These are phyloP conservation scores for Petasospora rhodanensis DNA, from an alignment of 1,139 yeast species.

Conservation along the genomic window DNA sequence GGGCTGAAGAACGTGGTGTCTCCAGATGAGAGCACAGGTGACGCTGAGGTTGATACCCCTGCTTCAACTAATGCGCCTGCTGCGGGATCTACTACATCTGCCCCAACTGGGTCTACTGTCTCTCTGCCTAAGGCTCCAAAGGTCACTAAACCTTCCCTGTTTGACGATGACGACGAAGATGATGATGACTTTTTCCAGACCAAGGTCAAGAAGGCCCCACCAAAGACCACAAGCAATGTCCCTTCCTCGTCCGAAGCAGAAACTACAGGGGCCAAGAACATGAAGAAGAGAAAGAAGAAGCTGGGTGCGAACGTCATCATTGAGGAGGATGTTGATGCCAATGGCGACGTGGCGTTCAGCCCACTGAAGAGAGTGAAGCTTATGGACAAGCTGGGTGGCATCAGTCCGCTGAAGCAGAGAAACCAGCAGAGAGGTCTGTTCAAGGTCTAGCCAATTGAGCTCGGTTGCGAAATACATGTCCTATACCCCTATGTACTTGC, in stretches of 20 bases:
- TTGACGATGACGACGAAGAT: slow-evolving; percentile 26
- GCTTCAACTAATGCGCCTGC: too few species aligned
- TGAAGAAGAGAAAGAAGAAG: slow-evolving; percentile 20
- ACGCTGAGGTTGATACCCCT: too few species aligned
- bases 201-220: slow-evolving; percentile 14
- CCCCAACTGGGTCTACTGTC: too few species aligned
- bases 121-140: not conserved
- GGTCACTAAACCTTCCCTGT: slow-evolving; percentile 19
- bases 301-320: slow-evolving; percentile 18
- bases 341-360: slow-evolving; percentile 14
- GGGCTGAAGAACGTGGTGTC: slow-evolving; percentile 23
- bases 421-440: slow-evolving; percentile 24
- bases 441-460: too few species aligned
- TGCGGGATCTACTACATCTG: too few species aligned
- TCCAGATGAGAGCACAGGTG: slow-evolving; percentile 15
- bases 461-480: too few species aligned
- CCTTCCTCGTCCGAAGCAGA: too few species aligned
- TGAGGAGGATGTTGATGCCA: slow-evolving; percentile 20
- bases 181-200: slow-evolving; percentile 25
- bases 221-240: slow-evolving; percentile 1
- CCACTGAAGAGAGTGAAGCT: slow-evolving; percentile 24
- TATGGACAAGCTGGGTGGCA: slow-evolving; percentile 22
- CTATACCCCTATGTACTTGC: too few species aligned
- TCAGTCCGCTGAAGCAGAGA: slow-evolving; percentile 25
- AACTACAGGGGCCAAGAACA: slow-evolving; percentile 1